Evolutionary conservation across 768 basidiomycete species (phyloP).

Genomic region (Pleurotus platypus): DNA sequence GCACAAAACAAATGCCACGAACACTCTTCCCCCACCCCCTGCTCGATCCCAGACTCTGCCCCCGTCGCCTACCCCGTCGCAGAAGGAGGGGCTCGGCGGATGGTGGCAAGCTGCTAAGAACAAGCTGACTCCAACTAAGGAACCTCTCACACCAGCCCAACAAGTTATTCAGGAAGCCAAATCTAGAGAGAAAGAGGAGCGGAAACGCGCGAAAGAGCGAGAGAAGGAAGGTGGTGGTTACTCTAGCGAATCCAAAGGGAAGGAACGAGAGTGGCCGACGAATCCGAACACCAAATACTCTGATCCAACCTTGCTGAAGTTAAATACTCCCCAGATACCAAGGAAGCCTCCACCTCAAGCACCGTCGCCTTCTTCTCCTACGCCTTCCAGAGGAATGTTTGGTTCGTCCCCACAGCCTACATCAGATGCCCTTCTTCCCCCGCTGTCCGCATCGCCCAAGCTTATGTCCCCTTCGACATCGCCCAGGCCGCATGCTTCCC

Average conservation of each 20-base stretch:
- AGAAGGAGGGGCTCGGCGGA: constrained; percentile 50
- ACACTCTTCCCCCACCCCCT: constrained; percentile 55
- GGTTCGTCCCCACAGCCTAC: not conserved
- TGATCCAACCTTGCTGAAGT: constrained; percentile 58
- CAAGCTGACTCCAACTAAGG: constrained; percentile 75
- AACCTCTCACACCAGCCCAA: constrained; percentile 78
- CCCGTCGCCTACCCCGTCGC: constrained; percentile 59
- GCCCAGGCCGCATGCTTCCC: constrained; percentile 36
- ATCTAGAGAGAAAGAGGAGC: constrained; percentile 54
- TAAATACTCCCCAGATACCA: constrained; percentile 44
- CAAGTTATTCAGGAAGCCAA: constrained; percentile 78
- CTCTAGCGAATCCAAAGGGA: constrained; percentile 40
- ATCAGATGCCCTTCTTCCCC: constrained; percentile 21
- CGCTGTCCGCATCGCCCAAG: constrained; percentile 41
- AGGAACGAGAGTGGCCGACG: constrained; percentile 52
- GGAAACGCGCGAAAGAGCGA: constrained; percentile 44
- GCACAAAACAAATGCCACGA: constrained; percentile 30
- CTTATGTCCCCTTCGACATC: constrained; percentile 55
- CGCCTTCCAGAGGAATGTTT: constrained; percentile 39
- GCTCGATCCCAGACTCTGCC: constrained; percentile 56
- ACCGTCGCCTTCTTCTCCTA: constrained; percentile 60
- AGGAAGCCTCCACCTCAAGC: constrained; percentile 45
- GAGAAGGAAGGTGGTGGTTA: constrained; percentile 54
- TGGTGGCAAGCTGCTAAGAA: constrained; percentile 82
- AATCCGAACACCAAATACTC: constrained; percentile 45